Base-by-base conservation (phyloP, 2,329 filamentous ascomycete species). In the Cylindrodendrum hubeiense region DNA sequence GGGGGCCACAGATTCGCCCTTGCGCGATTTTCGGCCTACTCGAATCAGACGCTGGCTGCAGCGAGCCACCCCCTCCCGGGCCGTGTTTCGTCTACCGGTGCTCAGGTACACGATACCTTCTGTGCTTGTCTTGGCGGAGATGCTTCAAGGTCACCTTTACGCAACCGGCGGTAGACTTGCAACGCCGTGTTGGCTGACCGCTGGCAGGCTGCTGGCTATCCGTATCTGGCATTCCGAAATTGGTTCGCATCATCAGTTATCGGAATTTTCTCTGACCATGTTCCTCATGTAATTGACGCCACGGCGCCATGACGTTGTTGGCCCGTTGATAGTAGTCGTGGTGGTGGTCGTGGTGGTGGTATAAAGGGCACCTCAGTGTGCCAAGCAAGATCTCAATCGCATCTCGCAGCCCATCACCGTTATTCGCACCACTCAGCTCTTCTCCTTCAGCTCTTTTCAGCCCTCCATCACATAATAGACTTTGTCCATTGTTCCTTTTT, bases 21-120 rank as follows among this genome's bases (percentile, higher is more conserved):
- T 50, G 47, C 47, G 47, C 26, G 28, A 50, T 50, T 50, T 50
- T 50, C 28, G 4, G 28, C n/a, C 47, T 50, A 50, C 47, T 50
- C 47, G 47, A 34, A 50, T 34, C 47, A 50, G 33, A 50, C 28
- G 28, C n/a, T 33, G 4, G n/a, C 28, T 33, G 22, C 30, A 21
- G 33, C n/a, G 7, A 50, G 47, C 47, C 47, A 21, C 47, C 46
- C 46, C 46, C 46, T 33, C 47, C 47, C 47, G 47, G 19, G 10
- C 28, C 28, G n/a, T 21, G 26, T 30, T 21, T 22, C 47, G 10
- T 15, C 26, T 50, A 50, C 47, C 47, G 47, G 1, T 3, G 13
- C 12, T 13, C 28, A 50, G 28, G 47, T 50, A 50, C 26, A 33
- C 47, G 47, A 50, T 50, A 50, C 47, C 12, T 50, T 7, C 9